phyloP scores from a whole-genome alignment of 805 yeast genomes.

The Tetrapisispora namnaoensis region DNA sequence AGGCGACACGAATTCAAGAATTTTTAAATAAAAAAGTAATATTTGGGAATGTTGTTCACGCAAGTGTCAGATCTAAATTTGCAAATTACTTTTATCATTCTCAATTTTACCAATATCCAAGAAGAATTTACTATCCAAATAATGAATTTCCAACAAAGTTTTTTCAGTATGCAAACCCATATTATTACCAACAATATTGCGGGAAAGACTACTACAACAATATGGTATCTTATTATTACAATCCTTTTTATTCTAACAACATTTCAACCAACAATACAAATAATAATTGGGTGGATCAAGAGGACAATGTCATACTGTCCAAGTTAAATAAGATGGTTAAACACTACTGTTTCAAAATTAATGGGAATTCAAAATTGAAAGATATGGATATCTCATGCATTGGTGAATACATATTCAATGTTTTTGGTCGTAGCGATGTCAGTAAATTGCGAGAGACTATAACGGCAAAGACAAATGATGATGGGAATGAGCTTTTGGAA shows the following conservation, averaged over 20 bases:
- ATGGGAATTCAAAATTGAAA: conserved; percentile 23
- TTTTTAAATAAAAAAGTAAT: conserved; percentile 19
- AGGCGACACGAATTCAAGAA: conserved; percentile 15
- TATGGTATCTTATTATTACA: not conserved
- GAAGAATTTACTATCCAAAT: conserved; percentile 1
- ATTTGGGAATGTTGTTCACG: conserved; percentile 15
- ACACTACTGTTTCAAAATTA: conserved; percentile 23
- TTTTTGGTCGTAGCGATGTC: conserved; percentile 29
- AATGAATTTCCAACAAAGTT: not conserved
- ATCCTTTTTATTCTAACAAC: not conserved
- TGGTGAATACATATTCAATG: conserved; percentile 29
- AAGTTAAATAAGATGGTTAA: conserved; percentile 22
- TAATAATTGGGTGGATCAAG: not conserved
- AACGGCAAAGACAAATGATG: conserved; percentile 12
- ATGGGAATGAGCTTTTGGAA: conserved; percentile 17
- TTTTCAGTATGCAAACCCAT: not conserved
- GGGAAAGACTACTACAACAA: not conserved
- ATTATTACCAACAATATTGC: not conserved
- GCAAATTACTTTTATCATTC: not conserved
- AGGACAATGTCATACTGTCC: conserved; percentile 4
- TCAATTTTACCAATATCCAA: not conserved
- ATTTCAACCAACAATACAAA: not conserved
- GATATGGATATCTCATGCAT: conserved; percentile 26
- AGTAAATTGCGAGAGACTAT: conserved; percentile 15
- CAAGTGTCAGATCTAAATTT: conserved; percentile 16